Base-by-base conservation (phyloP, 2,329 filamentous ascomycete species). In the Blastomyces silverae region DNA sequence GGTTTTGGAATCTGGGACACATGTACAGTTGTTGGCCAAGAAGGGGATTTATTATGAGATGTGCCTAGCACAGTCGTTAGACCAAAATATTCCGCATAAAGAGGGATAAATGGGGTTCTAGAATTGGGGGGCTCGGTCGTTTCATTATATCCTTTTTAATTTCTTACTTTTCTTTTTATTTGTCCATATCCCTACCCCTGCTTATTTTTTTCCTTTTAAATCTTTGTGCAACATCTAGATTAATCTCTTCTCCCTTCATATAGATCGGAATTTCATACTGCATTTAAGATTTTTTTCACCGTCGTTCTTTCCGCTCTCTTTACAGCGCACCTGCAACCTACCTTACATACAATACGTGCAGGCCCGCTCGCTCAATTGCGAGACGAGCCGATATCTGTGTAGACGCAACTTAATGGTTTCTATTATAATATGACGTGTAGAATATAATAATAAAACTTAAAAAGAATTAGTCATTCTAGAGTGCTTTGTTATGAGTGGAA, bases 1-100 rank as follows among this genome's bases (percentile, higher is more conserved):
- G 61, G 72, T 80, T 31, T 73, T 73, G 25, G 78, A 80, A 66
- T 70, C 68, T 31, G 78, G 78, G 1, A 77, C 73, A n/a, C 78
- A 80, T 70, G 64, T 70, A 37, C 75, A 79, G 64, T 64, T 80
- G 65, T 62, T 79, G 61, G 74, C 65, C 57, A 64, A 65, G 53
- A 71, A 68, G 44, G 74, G 73, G 15, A 64, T 68, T 46, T 77
- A 77, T 64, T 72, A 70, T 52, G 72, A 74, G 60, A 73, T 75
- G 69, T 70, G 69, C 62, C 65, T 68, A 44, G 69, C 68, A 31
- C 69, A 70, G 59, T 68, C 67, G 58, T 66, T 69, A 42, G 68
- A 69, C 55, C 57, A 57, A 37, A 56, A 62, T 37, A 20, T 58
- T 28, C 39, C 52, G n/a, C 52, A 57, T 42, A 58, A 63, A 34